phyloP scores from a whole-genome alignment of 495 filamentous ascomycete genomes.

The Terfezia claveryi region DNA sequence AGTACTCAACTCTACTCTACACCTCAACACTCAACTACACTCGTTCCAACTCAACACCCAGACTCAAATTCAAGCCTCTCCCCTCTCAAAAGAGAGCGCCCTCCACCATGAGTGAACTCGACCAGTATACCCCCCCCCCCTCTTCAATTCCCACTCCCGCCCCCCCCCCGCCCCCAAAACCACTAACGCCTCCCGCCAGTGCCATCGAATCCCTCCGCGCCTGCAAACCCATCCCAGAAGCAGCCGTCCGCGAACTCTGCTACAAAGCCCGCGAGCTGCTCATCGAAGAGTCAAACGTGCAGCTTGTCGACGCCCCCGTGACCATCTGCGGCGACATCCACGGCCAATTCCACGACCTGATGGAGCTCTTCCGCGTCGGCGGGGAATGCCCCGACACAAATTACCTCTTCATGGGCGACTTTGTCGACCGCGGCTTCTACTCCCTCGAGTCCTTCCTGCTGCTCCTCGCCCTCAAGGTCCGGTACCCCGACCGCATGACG shows the following conservation, averaged over 20 bases:
- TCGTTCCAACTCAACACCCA: no score
- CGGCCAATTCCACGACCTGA: slow-evolving; percentile 94
- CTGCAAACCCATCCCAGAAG: slow-evolving; percentile 89
- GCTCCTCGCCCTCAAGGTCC: slow-evolving; percentile 85
- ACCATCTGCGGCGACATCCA: slow-evolving; percentile 99
- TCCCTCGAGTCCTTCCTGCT: slow-evolving; percentile 90
- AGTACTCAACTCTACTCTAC: no score
- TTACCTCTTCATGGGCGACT: slow-evolving; percentile 98
- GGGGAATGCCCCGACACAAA: slow-evolving; percentile 93
- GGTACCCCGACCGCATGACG: slow-evolving; percentile 93
- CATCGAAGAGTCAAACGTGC: slow-evolving; percentile 95
- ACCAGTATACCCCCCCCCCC: slow-evolving; percentile 36
- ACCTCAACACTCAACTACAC: no score
- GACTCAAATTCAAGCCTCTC: no score
- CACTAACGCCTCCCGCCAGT: no score
- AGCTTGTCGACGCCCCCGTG: slow-evolving; percentile 84
- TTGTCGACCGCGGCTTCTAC: slow-evolving; percentile 95
- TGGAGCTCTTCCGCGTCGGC: slow-evolving; percentile 93
- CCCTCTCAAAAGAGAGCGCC: no score
- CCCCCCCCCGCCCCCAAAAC: no score
- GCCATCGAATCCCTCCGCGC: slow-evolving; percentile 83
- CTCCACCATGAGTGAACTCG: slow-evolving; percentile 59
- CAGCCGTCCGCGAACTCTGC: slow-evolving; percentile 85
- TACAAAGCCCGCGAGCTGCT: slow-evolving; percentile 92
- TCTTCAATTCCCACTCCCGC: no score